Base-by-base conservation (phyloP, 768 basidiomycete species). In the Termitomyces sp. region DNA sequence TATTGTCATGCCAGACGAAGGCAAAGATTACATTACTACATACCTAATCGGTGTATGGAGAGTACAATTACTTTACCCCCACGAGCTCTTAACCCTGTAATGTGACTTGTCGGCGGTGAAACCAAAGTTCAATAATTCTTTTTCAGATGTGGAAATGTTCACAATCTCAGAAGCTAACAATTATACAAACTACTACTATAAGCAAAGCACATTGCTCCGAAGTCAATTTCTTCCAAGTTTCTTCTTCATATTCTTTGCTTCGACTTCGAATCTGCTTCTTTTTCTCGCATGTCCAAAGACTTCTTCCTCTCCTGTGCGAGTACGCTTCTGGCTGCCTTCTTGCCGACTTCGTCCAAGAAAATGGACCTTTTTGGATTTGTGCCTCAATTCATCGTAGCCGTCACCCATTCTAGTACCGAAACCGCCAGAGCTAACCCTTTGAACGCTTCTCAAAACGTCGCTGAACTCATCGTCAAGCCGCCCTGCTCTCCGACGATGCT, bases 391-490 rank as follows among this genome's bases (percentile, higher is more conserved):
- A 58, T 94, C 93, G 59, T 95, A 95, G 10, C 91, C 93, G 68
- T 93, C 91, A 7, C 80, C 72, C 20, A 73, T 77, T 46, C 76
- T 68, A 49, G 70, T 38, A 18, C 74, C 68, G 6, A 26, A n/a
- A 3, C 55, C 53, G 6, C n/a, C 18, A 12, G 12, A 30, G n/a
- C 35, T 77, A 43, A 70, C 72, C 57, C 83, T 75, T 46, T 80
- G 82, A 12, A 86, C 82, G 28, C 83, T 82, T 63, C 77, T 80
- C 36, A 95, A 71, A 35, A 96, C 80, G 64, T 95, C 93, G 12
- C 80, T 83, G 66, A 95, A 95, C 71, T 93, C 94, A 64, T 90
- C 91, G 62, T 88, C 89, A 46, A 94, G 75, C 1, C 89, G 91
- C 18, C 85, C 88, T 9, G 84, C 86, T 50, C 83, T 71, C 30